Evolutionary conservation across 805 yeast species (phyloP).

Genomic region (Schwanniomyces occidentalis): DNA sequence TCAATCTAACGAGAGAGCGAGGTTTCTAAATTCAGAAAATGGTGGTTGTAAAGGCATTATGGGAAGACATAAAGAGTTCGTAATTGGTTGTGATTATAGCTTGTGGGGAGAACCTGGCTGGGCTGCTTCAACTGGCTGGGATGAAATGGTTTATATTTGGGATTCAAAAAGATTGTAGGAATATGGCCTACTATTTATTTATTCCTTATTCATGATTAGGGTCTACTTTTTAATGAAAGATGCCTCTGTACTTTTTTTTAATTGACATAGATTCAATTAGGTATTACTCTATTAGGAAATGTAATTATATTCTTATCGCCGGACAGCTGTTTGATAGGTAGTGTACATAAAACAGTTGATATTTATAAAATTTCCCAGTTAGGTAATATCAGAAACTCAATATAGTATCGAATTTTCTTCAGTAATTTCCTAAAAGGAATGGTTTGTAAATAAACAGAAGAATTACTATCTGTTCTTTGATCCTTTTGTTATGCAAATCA

Average conservation of each 20-base stretch:
- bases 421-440: neutral
- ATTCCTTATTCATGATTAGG: too few species aligned
- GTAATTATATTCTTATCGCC: too few species aligned
- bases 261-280: too few species aligned
- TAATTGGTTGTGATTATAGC: conserved; percentile 91
- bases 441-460: conserved; percentile 7
- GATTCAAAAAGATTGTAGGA: conserved; percentile 52
- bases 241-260: too few species aligned
- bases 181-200: too few species aligned
- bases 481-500: too few species aligned
- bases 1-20: conserved; percentile 57
- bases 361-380: conserved; percentile 9
- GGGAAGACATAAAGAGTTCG: conserved; percentile 80
- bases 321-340: too few species aligned
- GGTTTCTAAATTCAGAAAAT: conserved; percentile 38
- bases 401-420: neutral
- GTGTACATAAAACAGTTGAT: too few species aligned
- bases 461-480: too few species aligned
- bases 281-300: too few species aligned
- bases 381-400: conserved; percentile 11
- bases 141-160: conserved; percentile 91
- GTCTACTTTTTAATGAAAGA: too few species aligned
- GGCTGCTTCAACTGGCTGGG: conserved; percentile 96
- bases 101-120: conserved; percentile 96
- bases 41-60: conserved; percentile 62